Evolutionary conservation across 2,329 filamentous ascomycete genomes (phyloP).

Genomic region (Talaromyces rugulosus): DNA sequence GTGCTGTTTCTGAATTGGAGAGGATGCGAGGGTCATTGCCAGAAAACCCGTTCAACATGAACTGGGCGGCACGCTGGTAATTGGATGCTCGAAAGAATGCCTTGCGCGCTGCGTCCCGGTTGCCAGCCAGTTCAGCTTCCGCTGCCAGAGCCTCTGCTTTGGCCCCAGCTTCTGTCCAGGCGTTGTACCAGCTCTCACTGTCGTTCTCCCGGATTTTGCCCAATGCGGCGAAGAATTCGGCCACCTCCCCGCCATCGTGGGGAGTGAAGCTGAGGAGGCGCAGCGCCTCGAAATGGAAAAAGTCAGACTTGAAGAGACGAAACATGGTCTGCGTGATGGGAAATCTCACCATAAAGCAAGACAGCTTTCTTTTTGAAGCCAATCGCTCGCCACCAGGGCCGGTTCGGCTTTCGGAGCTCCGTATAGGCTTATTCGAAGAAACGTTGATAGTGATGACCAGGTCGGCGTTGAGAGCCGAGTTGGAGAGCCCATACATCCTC

Average conservation of each 20-base stretch:
- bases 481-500: no score
- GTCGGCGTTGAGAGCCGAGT: no score
- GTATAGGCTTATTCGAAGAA: no score
- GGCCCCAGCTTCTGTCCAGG: constrained; percentile 24
- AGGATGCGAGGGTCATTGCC: not conserved
- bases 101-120: constrained; percentile 26
- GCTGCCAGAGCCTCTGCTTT: not conserved
- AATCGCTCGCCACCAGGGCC: no score
- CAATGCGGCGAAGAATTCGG: constrained; percentile 36
- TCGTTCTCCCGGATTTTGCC: constrained; percentile 35
- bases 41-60: not conserved
- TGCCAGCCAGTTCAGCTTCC: constrained; percentile 26
- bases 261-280: constrained; percentile 36
- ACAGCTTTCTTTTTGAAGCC: no score
- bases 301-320: constrained; percentile 15
- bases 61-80: constrained; percentile 31
- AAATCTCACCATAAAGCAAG: no score
- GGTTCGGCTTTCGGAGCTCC: no score
- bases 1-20: not conserved
- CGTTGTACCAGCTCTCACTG: constrained; percentile 35
- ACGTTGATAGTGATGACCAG: no score
- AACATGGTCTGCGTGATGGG: not conserved
- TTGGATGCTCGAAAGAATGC: constrained; percentile 38
- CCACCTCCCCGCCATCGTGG: constrained; percentile 34
- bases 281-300: constrained; percentile 42